Base-by-base conservation (phyloP, 2,329 filamentous ascomycete species). In the Thelonectria blattea region DNA sequence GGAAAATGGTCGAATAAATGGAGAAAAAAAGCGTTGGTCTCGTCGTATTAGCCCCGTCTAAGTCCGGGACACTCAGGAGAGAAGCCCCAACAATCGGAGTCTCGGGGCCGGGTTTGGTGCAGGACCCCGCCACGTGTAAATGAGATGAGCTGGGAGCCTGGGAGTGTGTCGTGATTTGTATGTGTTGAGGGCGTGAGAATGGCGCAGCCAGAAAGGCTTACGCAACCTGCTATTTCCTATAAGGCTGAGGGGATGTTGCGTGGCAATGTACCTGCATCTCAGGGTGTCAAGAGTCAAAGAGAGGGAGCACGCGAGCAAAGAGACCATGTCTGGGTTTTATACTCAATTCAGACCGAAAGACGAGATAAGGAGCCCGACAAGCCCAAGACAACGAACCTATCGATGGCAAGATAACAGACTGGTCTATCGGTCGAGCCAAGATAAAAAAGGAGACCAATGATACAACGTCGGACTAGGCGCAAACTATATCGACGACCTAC, bases 11-110 rank as follows among this genome's bases (percentile, higher is more conserved):
- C 34, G 37, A 27, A 52, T 49, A 52, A 37, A 37, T 12, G 24
- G 47, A 46, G 22, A 41, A 53, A 48, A 37, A 52, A 56, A 50
- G 34, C 24, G 27, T 56, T 50, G 56, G 34, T 50, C 52, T 56
- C 42, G 12, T 53, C 34, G 27, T 20, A 51, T 56, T 42, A 48
- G 52, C 54, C 37, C 52, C 48, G 58, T 60, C 48, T 60, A 56
- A 55, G 32, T 56, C 42, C 58, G 37, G 43, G 24, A 20, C n/a
- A 24, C 37, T 41, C 41, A 41, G 41, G 47, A 55, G 45, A 39
- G 39, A 42, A 55, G 52, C 42, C 52, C 47, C 52, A 56, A 48
- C 52, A 42, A 51, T 43, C 52, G 41, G 57, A 51, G 51, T 42
- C 20, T 55, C 41, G 39, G 56, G 39, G 32, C 17, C 30, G 17